phyloP scores from a whole-genome alignment of 495 filamentous ascomycete species.

The Aspergillus homomorphus region DNA sequence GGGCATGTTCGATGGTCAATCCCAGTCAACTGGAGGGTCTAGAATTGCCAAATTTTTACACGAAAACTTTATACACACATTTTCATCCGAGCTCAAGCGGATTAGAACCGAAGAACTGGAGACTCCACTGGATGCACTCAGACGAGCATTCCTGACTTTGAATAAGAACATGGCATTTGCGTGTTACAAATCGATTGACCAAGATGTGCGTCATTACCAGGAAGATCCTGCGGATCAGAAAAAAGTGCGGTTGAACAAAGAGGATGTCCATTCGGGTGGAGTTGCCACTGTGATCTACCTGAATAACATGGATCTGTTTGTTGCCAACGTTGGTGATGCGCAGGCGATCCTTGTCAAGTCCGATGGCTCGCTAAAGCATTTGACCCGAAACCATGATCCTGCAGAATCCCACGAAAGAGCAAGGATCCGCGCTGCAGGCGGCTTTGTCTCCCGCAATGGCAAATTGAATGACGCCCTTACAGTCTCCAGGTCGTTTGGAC shows the following conservation, averaged over 20 bases:
- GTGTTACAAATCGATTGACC: slow-evolving; percentile 73
- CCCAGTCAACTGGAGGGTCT: slow-evolving; percentile 78
- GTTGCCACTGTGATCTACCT: slow-evolving; percentile 92
- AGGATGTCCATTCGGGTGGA: slow-evolving; percentile 83
- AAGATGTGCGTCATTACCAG: slow-evolving; percentile 59
- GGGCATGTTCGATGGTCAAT: slow-evolving; percentile 93
- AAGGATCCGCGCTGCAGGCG: slow-evolving; percentile 90
- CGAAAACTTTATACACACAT: slow-evolving; percentile 84
- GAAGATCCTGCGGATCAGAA: slow-evolving; percentile 66
- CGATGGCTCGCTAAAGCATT: slow-evolving; percentile 70
- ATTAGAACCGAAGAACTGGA: slow-evolving; percentile 51
- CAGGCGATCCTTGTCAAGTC: slow-evolving; percentile 91
- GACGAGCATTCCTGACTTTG: slow-evolving; percentile 79
- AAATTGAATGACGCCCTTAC: slow-evolving; percentile 88
- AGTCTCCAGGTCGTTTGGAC: slow-evolving; percentile 92
- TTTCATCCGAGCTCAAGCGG: slow-evolving; percentile 76
- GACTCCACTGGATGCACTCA: slow-evolving; percentile 74
- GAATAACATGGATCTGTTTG: slow-evolving; percentile 82
- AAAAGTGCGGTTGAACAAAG: slow-evolving; percentile 65
- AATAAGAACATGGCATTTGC: slow-evolving; percentile 92
- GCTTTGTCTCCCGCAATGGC: slow-evolving; percentile 90
- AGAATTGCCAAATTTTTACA: slow-evolving; percentile 95
- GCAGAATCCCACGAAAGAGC: slow-evolving; percentile 77
- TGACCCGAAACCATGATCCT: slow-evolving; percentile 91
- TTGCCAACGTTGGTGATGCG: slow-evolving; percentile 92